Percentiles rank a stretch among this genome's conserved stretches.
Evolutionary conservation across 306 rosid genomes (phyloP).

Genomic region (Fagus crenata): DNA sequence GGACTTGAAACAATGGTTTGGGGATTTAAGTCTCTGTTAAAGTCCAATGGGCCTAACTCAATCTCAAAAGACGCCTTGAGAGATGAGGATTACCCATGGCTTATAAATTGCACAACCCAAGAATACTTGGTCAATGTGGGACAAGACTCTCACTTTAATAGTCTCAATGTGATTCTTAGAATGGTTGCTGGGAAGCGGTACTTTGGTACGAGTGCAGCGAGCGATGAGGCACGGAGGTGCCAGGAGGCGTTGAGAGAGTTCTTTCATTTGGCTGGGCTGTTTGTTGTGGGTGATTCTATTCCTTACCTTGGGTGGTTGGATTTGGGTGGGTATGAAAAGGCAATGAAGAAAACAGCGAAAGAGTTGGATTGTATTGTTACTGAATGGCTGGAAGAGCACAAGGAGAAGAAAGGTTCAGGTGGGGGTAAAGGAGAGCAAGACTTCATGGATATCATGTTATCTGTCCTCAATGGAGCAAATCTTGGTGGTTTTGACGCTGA

Average conservation of each 20-base stretch:
- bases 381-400: constrained; percentile 32
- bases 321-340: constrained; percentile 40
- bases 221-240: constrained; percentile 5
- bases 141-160: too few relatives aligned
- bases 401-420: constrained; percentile 10
- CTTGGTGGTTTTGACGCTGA: constrained; percentile 31
- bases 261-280: constrained; percentile 18
- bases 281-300: constrained; percentile 36
- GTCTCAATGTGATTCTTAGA: constrained; percentile 31
- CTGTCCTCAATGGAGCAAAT: constrained; percentile 3
- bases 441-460: constrained; percentile 48
- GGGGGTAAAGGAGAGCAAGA: constrained; percentile 24
- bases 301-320: constrained; percentile 49
- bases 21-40: constrained; percentile 29
- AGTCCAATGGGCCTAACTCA: too few relatives aligned
- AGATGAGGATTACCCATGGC: too few relatives aligned
- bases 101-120: too few relatives aligned
- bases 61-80: too few relatives aligned
- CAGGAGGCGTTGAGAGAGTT: constrained; percentile 20
- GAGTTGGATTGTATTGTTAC: constrained; percentile 26
- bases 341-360: constrained; percentile 37
- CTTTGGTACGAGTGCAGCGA: neutral
- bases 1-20: constrained; percentile 47
- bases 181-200: constrained; percentile 38
- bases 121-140: too few relatives aligned